Evolutionary conservation across 2,329 filamentous ascomycete genomes (phyloP), one percentile per base, ranked within the genome.

Genomic region (Basipetospora sp.): DNA sequence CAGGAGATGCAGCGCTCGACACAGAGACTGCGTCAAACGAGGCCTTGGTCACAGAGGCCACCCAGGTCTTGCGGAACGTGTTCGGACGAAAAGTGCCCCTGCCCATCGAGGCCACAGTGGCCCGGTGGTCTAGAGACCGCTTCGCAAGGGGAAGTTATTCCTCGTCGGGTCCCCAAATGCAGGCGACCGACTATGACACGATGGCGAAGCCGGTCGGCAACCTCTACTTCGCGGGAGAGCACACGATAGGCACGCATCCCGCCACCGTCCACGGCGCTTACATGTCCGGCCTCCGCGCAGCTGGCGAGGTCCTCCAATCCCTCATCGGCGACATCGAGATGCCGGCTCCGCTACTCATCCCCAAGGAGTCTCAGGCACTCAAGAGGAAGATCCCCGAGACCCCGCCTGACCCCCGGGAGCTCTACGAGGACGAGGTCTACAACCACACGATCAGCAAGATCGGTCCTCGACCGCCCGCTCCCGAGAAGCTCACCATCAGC

Each of bases 261-360:
- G 90, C 92, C 22, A 98, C 90, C 2, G 90, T 98, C 1, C 90
- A 98, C 48, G 90, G 90, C 5, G 92, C 90, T 8, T 98, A 96
- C 52, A 65, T 98, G 4, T 94, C 90, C 2, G 92, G 90, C 3
- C 66, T 98, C 5, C 78, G 90, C 35, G 90, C 81, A 3, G 90
- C 90, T 9, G 79, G 82, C 3, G 87, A 96, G 51, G 72, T 98
- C 3, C 64, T 94, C 27, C 78, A 88, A 39, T 64, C 74, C 3
- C 71, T 94, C 53, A 65, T 90, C 22, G 90, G 90, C 1, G 78
- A 85, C 1, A 85, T 98, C 42, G 62, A 78, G 31, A 64, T 94
- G 9, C 80, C 81, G 1, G 66, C 65, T 3, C 86, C 86, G 2
- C 67, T 98, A 3, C 72, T 96, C 14, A 68, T 74, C 42, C 65